phyloP scores from a whole-genome alignment of 257 asterid species.

The Paraleonurus japonicus region DNA sequence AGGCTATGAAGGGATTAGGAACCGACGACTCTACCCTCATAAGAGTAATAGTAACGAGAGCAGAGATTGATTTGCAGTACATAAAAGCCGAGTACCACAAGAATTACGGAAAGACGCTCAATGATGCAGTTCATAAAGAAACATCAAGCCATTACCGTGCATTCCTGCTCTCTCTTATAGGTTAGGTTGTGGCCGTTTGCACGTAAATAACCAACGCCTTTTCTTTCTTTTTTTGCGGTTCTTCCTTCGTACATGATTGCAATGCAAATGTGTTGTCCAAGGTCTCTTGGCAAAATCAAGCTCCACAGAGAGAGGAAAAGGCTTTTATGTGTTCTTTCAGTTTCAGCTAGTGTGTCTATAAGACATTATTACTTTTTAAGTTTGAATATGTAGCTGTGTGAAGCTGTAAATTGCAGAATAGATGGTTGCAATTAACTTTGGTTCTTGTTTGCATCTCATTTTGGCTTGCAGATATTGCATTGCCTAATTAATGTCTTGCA shows the following conservation, averaged over 20 bases:
- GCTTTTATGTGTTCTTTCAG: neutral
- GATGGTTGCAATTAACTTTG: neutral
- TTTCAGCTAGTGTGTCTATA: neutral
- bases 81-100: constrained; percentile 78
- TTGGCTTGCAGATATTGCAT: neutral
- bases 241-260: neutral
- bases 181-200: constrained; percentile 31
- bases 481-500: neutral
- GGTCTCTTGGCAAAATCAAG: neutral
- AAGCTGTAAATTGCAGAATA: neutral
- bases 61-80: constrained; percentile 89
- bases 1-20: constrained; percentile 96
- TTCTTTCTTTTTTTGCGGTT: neutral
- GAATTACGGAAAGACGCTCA: constrained; percentile 67
- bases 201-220: neutral
- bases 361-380: neutral
- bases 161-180: constrained; percentile 74
- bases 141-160: constrained; percentile 69
- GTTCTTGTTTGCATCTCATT: neutral
- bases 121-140: constrained; percentile 66
- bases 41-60: constrained; percentile 73
- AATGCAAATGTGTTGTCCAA: neutral
- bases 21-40: constrained; percentile 68
- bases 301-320: neutral
- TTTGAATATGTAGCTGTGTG: neutral